These are phyloP conservation scores for Backusella tarrabulga DNA, from an alignment of 192 early-diverging fungal species.

Conservation along the genomic window DNA sequence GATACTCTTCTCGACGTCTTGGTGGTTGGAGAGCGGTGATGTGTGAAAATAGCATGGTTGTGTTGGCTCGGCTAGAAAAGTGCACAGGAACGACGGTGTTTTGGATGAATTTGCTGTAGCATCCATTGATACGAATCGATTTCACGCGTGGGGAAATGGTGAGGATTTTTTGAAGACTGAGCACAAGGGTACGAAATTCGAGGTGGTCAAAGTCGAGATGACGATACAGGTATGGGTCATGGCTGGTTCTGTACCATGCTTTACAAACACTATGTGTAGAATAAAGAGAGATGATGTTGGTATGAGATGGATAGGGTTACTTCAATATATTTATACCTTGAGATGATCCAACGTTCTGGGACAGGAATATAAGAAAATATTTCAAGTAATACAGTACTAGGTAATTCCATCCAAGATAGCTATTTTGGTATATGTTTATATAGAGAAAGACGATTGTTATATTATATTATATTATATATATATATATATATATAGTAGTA, in stretches of 20 bases:
- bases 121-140: conserved; percentile 36
- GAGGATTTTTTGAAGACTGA: conserved; percentile 33
- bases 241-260: conserved; percentile 36
- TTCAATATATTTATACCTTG: conserved; percentile 2
- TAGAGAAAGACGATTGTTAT: background rate
- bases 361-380: conserved; percentile 12
- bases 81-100: conserved; percentile 42
- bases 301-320: background rate
- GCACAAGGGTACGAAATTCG: conserved; percentile 43
- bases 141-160: conserved; percentile 34
- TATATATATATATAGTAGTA: background rate
- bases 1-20: conserved; percentile 44
- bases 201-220: conserved; percentile 41
- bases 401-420: background rate
- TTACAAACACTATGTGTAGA: conserved; percentile 12
- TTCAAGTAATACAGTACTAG: conserved; percentile 3
- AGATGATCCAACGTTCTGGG: conserved; percentile 8
- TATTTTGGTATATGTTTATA: background rate
- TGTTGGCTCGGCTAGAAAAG: conserved; percentile 27
- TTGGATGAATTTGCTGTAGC: conserved; percentile 44
- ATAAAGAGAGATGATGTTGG: background rate
- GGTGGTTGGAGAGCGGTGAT: conserved; percentile 40
- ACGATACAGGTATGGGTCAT: conserved; percentile 40
- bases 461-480: no score
- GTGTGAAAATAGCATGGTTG: conserved; percentile 37